These are phyloP conservation scores for Vanilla planifolia DNA, from an alignment of 106 monocot species.

Conservation along the genomic window DNA sequence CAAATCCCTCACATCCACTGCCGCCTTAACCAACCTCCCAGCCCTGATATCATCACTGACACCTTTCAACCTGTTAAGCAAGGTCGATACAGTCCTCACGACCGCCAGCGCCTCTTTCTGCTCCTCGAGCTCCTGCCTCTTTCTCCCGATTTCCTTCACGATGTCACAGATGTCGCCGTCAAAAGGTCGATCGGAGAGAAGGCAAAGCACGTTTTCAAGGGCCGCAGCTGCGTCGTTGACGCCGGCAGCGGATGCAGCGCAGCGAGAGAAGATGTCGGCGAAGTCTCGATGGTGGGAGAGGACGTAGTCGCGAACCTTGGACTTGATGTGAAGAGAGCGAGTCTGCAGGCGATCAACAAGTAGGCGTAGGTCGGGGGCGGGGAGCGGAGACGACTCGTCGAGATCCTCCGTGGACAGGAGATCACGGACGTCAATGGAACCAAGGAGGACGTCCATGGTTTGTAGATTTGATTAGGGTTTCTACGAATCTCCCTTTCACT, in stretches of 20 bases:
- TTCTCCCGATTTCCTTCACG: constrained; percentile 40
- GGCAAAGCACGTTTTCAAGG: constrained; percentile 31
- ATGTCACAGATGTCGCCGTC: constrained; percentile 38
- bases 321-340: constrained; percentile 69
- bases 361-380: constrained; percentile 93
- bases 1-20: constrained; percentile 38
- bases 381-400: constrained; percentile 59
- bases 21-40: constrained; percentile 50
- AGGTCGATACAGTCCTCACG: constrained; percentile 20
- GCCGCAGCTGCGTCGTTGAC: constrained; percentile 23
- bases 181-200: constrained; percentile 41
- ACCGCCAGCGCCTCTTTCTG: constrained; percentile 40
- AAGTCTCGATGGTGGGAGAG: constrained; percentile 53
- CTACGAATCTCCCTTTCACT: too few species aligned
- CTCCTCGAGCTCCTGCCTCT: constrained; percentile 55
- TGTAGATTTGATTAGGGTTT: not conserved
- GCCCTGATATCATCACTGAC: constrained; percentile 27
- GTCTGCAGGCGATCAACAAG: constrained; percentile 76
- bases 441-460: constrained; percentile 54
- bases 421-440: constrained; percentile 70
- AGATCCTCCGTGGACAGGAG: constrained; percentile 55
- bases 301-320: constrained; percentile 55
- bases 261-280: constrained; percentile 47
- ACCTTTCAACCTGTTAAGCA: constrained; percentile 33
- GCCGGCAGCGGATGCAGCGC: constrained; percentile 29